A percentile compares a stretch with the other conserved stretches of the same genome.
phyloP scores from a whole-genome alignment of 345 rosid species.

The Melaleuca alternifolia region DNA sequence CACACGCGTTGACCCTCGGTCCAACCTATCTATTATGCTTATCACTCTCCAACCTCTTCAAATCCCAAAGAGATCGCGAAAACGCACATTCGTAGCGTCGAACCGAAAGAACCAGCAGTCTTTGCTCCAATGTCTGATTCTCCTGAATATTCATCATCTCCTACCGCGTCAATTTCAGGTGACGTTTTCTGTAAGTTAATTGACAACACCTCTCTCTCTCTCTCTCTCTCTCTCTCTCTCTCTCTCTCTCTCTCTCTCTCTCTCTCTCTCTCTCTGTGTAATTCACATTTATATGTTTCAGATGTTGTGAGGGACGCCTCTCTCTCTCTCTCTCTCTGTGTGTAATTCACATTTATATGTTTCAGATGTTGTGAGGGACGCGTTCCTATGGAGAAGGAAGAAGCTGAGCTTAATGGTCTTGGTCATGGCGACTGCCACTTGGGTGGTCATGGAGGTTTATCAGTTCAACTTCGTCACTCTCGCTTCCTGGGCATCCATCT shows the following conservation, averaged over 20 bases:
- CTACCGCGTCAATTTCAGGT: neutral
- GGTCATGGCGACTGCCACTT: neutral
- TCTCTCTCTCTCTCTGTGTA: neutral
- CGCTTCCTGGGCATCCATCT: neutral
- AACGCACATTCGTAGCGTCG: neutral
- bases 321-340: too few species aligned
- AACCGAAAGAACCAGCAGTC: neutral
- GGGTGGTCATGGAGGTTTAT: neutral
- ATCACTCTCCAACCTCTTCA: neutral
- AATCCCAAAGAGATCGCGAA: neutral
- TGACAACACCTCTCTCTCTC: neutral
- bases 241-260: neutral
- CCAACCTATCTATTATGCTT: neutral
- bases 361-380: neutral
- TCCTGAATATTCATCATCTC: neutral
- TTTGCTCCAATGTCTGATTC: neutral
- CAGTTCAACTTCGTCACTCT: neutral
- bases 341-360: neutral
- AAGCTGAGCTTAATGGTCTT: neutral
- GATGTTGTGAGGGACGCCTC: neutral
- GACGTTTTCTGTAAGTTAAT: neutral
- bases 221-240: neutral
- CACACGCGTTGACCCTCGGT: neutral
- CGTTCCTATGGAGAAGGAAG: slow-evolving; percentile 4
- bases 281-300: neutral